Evolutionary conservation across 257 asterid species (phyloP), one percentile per base, ranked within the genome.

Genomic region (Przewalskia tangutica): DNA sequence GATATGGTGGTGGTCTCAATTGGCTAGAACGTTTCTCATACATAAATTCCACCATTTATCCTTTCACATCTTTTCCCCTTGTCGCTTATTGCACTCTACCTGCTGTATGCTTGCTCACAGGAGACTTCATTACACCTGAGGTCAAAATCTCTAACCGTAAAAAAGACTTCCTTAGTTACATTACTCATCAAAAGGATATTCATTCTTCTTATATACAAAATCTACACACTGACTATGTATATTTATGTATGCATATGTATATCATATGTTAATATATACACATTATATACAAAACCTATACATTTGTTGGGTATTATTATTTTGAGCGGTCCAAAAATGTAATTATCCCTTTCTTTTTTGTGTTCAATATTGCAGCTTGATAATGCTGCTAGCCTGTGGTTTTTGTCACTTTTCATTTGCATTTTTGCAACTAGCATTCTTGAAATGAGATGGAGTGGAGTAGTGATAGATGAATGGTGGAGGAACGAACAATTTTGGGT

Each of bases 401-500:
- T 87, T 73, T 40, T 87, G 76, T 67, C 67, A 13, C 87, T 87
- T 50, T 87, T 87, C 81, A 63, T 87, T 0, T 83, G 85, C 36
- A 85, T 85, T 14, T 87, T 85, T 76, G 85, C 85, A 11, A 85
- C 90, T 8, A 76, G 87, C 10, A 56, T 85, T 27, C 82, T 87
- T 44, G 90, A 87, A 77, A 85, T 81, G 87, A 85, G 86, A 83
- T 85, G 90, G 88, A 83, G 90, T 51, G 88, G 84, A n/a, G 86
- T 83, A 1, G 79, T 84, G 6, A 64, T 87, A 14, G 85, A 87
- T 36, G 87, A 85, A 50, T 87, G 90, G 90, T 87, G 88, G 90
- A 80, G 88, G 54, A 85, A 87, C 17, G 90, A 87, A 56, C 90
- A 87, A 62, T 87, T 87, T 53, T 83, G 90, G 88, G 90, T 87